A percentile compares a stretch with the other conserved stretches of the same genome.
These are phyloP conservation scores for Avicennia marina DNA, from an alignment of 257 asterid genomes.

Conservation along the genomic window DNA sequence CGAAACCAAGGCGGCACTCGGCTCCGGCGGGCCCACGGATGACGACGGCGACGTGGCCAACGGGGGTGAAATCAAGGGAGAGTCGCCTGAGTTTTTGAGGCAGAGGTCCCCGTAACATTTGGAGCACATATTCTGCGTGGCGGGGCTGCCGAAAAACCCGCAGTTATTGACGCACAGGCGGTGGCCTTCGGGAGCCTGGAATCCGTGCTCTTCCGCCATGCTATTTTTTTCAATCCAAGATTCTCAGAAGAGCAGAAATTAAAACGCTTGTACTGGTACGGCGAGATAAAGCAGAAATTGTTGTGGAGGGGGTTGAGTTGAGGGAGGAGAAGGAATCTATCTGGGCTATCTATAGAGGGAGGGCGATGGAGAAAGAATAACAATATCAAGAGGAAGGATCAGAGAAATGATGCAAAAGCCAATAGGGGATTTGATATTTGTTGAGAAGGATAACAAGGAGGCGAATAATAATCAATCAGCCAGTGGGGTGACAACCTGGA, in stretches of 20 bases:
- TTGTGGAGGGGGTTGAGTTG: background rate
- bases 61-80: conserved; percentile 22
- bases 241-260: background rate
- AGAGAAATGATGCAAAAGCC: too few relatives aligned
- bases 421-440: conserved; percentile 13
- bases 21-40: background rate
- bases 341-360: conserved; percentile 8
- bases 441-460: conserved; percentile 22
- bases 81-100: conserved; percentile 28
- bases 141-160: conserved; percentile 80
- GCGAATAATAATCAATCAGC: conserved; percentile 3
- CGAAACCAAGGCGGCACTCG: background rate
- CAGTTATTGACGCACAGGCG: conserved; percentile 74
- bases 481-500: background rate
- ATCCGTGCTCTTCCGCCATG: conserved; percentile 92
- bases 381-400: too few relatives aligned
- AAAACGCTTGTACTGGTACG: background rate
- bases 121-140: conserved; percentile 75
- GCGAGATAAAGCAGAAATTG: conserved; percentile 1
- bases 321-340: conserved; percentile 22
- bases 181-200: conserved; percentile 71
- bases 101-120: conserved; percentile 58
- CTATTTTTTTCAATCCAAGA: too few relatives aligned
- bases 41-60: conserved; percentile 8
- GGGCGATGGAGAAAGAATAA: conserved; percentile 19